Evolutionary conservation across 1,284 basidiomycete species (phyloP), one percentile per base, ranked within the genome.

Genomic region (Malassezia vespertilionis): DNA sequence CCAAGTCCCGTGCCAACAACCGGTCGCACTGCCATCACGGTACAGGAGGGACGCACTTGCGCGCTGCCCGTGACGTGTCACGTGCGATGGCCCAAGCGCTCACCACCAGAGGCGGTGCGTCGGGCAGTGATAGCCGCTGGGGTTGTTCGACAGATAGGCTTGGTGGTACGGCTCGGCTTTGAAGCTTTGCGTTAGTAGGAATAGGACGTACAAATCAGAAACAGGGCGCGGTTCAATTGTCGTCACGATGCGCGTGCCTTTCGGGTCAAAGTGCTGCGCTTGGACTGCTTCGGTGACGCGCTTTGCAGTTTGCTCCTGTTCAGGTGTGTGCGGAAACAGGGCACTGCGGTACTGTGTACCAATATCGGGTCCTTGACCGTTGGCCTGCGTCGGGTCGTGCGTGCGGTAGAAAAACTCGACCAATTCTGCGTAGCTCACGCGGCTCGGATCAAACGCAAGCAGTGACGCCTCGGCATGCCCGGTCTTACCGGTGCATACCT

Each of bases 401-500:
- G 86, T 90, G 36, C 90, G 79, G 53, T 71, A 66, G 53, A 61
- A 61, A 48, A 64, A 65, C 51, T 71, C 82, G 35, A 89, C 83
- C 36, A 93, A 78, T 67, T 89, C 82, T 17, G 75, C 84, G 58
- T 90, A 93, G 20, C 76, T 76, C 14, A 91, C 80, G 30, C 82
- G 74, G 26, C 73, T 32, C 58, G 83, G 84, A 71, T 90, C 86
- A 62, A 88, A 97, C 62, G 83, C 80, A 55, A 96, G 79, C 66
- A 79, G 79, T 46, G 88, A 73, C 1, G 87, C 83, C 73, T 97
- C 91, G 3, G 91, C 91, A 69, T 95, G 88, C 32, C 82, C 79
- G 1, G 91, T 95, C 14, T 73, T 60, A 3, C 88, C 89, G 5
- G 77, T 74, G 55, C 67, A 59, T 15, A 95, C 89, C 33, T 80